phyloP scores from a whole-genome alignment of 345 rosid species.

The Punica granatum region DNA sequence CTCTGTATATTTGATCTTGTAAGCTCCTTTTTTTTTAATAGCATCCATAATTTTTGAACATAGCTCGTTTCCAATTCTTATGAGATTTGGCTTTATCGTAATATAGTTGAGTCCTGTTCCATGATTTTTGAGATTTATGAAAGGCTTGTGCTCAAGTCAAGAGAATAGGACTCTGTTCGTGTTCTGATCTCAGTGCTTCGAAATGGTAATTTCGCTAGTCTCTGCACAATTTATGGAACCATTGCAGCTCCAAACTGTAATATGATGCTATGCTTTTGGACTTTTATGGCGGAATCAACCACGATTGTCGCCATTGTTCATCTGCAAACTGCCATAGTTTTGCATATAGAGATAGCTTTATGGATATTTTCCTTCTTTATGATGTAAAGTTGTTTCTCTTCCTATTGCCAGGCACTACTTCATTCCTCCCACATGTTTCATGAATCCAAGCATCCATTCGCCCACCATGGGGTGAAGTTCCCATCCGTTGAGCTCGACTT shows the following conservation, averaged over 20 bases:
- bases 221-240: background rate
- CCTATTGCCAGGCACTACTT: slow-evolving; percentile 71
- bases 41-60: no score
- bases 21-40: no score
- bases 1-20: no score
- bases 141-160: no score
- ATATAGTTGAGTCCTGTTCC: no score
- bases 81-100: no score
- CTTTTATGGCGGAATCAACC: background rate
- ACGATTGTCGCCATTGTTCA: background rate
- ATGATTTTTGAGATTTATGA: no score
- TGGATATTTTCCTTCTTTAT: background rate
- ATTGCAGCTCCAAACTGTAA: background rate
- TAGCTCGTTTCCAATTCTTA: no score
- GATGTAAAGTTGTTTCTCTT: slow-evolving; percentile 1
- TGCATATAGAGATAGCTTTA: background rate
- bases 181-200: background rate
- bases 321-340: background rate
- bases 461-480: slow-evolving; percentile 80
- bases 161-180: background rate
- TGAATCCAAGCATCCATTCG: slow-evolving; percentile 85
- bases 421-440: slow-evolving; percentile 99
- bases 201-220: background rate
- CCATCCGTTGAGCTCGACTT: slow-evolving; percentile 91
- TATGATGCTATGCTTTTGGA: background rate